Conservation (phyloP, 345 rosid genomes). For the Garcia nutans region DNA sequence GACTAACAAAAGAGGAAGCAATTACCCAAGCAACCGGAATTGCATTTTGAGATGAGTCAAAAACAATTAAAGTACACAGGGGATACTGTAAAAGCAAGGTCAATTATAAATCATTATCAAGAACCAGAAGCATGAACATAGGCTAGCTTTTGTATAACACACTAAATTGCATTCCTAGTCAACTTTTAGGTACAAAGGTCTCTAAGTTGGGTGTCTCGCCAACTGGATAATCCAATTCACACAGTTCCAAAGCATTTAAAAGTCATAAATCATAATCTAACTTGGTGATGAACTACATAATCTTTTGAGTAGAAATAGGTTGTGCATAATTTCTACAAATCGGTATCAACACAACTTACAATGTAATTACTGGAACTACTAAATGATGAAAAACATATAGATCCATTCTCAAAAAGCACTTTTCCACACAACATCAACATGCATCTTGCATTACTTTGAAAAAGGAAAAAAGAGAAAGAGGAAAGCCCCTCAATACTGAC, state of each 20-base stretch:
- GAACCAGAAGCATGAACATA: constrained; percentile 1
- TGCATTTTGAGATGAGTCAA: constrained; percentile 48
- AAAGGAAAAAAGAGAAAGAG: not conserved
- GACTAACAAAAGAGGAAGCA: constrained; percentile 38
- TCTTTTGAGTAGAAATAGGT: not conserved
- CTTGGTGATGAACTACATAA: not conserved
- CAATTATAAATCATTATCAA: constrained; percentile 17
- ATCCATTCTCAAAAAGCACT: not conserved
- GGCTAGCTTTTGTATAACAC: not conserved
- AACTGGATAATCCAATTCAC: constrained; percentile 8
- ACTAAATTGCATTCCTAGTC: constrained; percentile 1
- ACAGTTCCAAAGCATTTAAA: not conserved
- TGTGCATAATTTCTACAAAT: not conserved
- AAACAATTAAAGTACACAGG: constrained; percentile 46
- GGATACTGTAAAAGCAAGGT: constrained; percentile 42
- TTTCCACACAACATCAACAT: not conserved
- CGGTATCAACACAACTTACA: not conserved
- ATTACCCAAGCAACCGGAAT: constrained; percentile 59
- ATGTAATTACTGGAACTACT: not conserved
- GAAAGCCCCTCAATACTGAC: not conserved
- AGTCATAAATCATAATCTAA: not conserved
- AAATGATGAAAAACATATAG: not conserved
- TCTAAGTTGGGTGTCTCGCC: constrained; percentile 4
- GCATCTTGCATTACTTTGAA: not conserved
- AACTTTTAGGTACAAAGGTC: constrained; percentile 11